These are phyloP conservation scores for Entophlyctis luteolus DNA, from an alignment of 192 early-diverging fungal genomes.

Conservation along the genomic window DNA sequence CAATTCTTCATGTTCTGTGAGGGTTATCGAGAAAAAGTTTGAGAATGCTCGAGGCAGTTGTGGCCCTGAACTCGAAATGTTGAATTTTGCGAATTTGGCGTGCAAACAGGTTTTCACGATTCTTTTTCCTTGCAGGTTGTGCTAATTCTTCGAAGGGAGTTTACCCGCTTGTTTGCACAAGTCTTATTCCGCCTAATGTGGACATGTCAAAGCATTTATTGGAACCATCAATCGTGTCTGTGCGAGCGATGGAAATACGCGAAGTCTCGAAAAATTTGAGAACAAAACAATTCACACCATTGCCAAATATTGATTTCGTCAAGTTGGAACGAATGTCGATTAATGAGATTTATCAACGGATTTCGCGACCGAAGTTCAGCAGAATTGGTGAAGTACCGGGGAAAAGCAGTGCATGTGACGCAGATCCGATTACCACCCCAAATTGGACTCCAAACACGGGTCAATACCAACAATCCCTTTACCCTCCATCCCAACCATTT, in stretches of 20 bases:
- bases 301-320: background rate
- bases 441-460: slow-evolving; percentile 19
- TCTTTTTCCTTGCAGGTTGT: background rate
- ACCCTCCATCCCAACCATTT: slow-evolving; percentile 8
- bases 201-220: background rate
- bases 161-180: background rate
- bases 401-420: too few relatives aligned
- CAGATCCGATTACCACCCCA: background rate
- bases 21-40: background rate
- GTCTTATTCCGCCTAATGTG: background rate
- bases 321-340: background rate
- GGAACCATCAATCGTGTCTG: background rate
- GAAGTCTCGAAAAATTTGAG: background rate
- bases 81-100: background rate
- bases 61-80: slow-evolving; percentile 1
- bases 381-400: background rate
- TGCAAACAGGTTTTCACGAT: background rate
- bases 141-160: background rate
- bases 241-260: background rate
- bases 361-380: background rate
- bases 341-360: background rate
- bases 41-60: background rate
- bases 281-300: background rate
- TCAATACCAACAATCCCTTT: background rate
- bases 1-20: background rate